phyloP scores from a whole-genome alignment of 1,284 basidiomycete genomes.

The Ceratobasidium sp. region DNA sequence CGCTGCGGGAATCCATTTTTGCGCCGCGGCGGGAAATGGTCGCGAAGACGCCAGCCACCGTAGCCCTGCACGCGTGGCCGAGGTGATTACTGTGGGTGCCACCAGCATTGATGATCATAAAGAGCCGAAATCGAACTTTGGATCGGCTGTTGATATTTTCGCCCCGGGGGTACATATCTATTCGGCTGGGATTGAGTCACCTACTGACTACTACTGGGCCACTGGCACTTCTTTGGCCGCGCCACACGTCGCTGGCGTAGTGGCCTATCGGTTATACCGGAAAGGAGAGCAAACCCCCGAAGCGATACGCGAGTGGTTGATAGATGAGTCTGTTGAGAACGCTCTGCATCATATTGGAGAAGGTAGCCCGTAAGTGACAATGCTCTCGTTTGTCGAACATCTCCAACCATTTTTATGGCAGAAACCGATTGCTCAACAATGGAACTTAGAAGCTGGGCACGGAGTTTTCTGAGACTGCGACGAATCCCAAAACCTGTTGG shows the following conservation, averaged over 20 bases:
- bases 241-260: slow-evolving; percentile 49
- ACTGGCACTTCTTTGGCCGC: slow-evolving; percentile 49
- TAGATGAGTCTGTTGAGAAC: too few species aligned
- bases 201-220: slow-evolving; percentile 17
- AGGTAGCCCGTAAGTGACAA: too few species aligned
- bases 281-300: slow-evolving; percentile 4
- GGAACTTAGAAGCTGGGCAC: too few species aligned
- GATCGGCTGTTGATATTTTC: slow-evolving; percentile 58
- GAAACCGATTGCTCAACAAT: too few species aligned
- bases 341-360: too few species aligned
- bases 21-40: slow-evolving; percentile 51
- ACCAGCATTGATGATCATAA: slow-evolving; percentile 56
- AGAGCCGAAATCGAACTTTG: slow-evolving; percentile 65
- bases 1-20: slow-evolving; percentile 43
- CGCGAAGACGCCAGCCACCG: slow-evolving; percentile 58
- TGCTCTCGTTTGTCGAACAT: too few species aligned
- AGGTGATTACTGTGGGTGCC: slow-evolving; percentile 59
- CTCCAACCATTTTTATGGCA: too few species aligned
- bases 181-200: slow-evolving; percentile 46
- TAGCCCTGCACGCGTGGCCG: slow-evolving; percentile 56
- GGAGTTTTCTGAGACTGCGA: too few species aligned
- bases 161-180: slow-evolving; percentile 58
- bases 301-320: too few species aligned
- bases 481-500: too few species aligned
- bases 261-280: slow-evolving; percentile 42